Conservation (phyloP, 2,329 filamentous ascomycete genomes). For the Byssoonygena ceratinophila region DNA sequence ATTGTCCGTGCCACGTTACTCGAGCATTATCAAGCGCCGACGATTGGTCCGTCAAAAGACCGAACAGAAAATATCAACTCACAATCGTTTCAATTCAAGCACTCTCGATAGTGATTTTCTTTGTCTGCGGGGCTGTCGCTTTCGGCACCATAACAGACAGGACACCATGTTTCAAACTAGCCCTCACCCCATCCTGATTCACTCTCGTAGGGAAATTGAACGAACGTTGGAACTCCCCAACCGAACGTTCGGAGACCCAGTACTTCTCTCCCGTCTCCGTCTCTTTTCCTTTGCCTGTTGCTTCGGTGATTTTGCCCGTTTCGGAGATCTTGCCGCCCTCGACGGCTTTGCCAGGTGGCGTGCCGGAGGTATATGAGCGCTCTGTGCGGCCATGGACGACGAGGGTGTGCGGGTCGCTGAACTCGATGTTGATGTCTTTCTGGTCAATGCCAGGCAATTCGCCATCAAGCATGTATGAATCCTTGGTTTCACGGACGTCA, state of each 20-base stretch:
- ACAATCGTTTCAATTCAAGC: background rate
- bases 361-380: slow-evolving; percentile 26
- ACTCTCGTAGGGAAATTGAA: slow-evolving; percentile 50
- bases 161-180: slow-evolving; percentile 51
- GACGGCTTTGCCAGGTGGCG: slow-evolving; percentile 11
- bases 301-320: too few relatives aligned
- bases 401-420: slow-evolving; percentile 39
- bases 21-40: too few relatives aligned
- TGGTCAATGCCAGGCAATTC: slow-evolving; percentile 41
- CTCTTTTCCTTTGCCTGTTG: slow-evolving; percentile 27
- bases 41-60: too few relatives aligned
- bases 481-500: slow-evolving; percentile 38
- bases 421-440: slow-evolving; percentile 40
- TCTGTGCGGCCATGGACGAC: slow-evolving; percentile 38
- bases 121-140: slow-evolving; percentile 36
- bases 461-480: slow-evolving; percentile 39
- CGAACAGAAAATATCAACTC: too few relatives aligned
- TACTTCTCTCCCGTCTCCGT: slow-evolving; percentile 31
- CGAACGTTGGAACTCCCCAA: slow-evolving; percentile 50
- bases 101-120: slow-evolving; percentile 49
- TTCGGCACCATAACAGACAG: slow-evolving; percentile 50
- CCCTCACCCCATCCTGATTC: slow-evolving; percentile 52
- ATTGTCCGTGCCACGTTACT: too few relatives aligned
- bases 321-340: slow-evolving; percentile 33
- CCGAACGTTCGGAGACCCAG: slow-evolving; percentile 51